Base-by-base conservation (phyloP, 345 rosid genomes). In the Dipteronia sinensis region DNA sequence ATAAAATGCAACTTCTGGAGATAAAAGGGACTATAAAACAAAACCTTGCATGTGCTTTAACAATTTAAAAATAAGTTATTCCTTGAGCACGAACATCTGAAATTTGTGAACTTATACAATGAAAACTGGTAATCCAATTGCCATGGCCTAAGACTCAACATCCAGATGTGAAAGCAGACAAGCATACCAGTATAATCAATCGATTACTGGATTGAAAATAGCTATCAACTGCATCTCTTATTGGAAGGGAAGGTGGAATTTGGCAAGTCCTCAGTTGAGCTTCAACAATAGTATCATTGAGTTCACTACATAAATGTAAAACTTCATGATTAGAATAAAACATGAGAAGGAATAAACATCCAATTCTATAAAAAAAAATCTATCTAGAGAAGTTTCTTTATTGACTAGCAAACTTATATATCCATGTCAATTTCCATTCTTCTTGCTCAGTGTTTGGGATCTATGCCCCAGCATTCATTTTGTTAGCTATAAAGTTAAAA, bases 251-350 rank as follows among this genome's bases (percentile, higher is more conserved):
- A 17, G 92, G 92, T 31, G 84, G 88, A 68, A 89, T 77, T 75
- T 87, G 88, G 77, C 82, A 77, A 64, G 87, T 85, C 72, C 92
- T 87, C 62, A 89, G 75, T 72, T 87, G 87, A 38, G 92, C 92
- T 82, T 89, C 92, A 27, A 89, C 87, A 65, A 87, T 64, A 31
- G 92, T 89, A 71, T 89, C 92, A 79, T 89, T 87, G 71, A 89
- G 90, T 85, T 89, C 90, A 79, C 92, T 89, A 55, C 74, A 81
- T 3, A 31, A 67, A 15, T 34, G 4, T n/a, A 3, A 44, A 38
- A 62, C 34, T 20, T 61, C 31, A 46, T 68, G 19, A 70, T 70
- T 46, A 75, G 63, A 51, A 27, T 44, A 25, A 3, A 19, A 8
- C 12, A 65, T 29, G 65, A 65, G 40, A 40, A 65, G n/a, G 5